Base-by-base conservation (phyloP, 2,329 filamentous ascomycete species). In the Fusarium nisikadoi region DNA sequence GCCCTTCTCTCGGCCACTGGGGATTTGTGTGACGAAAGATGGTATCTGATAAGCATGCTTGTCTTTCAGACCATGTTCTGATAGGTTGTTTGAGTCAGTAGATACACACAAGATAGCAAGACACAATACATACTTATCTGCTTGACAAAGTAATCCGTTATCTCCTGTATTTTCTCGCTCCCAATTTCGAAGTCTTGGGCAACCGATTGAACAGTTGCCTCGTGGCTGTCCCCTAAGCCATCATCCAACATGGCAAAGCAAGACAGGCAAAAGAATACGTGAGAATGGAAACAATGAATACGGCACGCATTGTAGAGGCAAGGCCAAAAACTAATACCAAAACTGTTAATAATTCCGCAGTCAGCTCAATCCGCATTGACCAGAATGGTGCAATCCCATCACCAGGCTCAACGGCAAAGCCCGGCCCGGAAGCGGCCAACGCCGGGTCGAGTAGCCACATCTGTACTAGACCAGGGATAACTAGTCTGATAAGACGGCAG, bases 41-140 rank as follows among this genome's bases (percentile, higher is more conserved):
- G 64, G 64, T 66, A 66, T 66, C 62, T 66, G 52, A 66, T 66
- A 66, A 66, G 64, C 49, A 52, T 60, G 45, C 52, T 66, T 66
- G 62, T 25, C 45, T 46, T 52, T 50, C 8, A 66, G 33, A 6
- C 64, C 64, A 66, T 50, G 29, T n/a, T 66, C 64, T 66, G 63
- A 65, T 65, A 46, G 43, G 35, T 19, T 29, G 27, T 29, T 29
- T 31, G 12, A 31, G 38, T 65, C 31, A 65, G 63, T 12, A 23
- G 25, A 42, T 31, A 65, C 16, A 27, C 17, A 14, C 13, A 4
- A 12, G 23, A 19, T 29, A 36, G 17, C 31, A 31, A 13, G 8
- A 12, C 8, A 23, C 20, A 23, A 39, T 13, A 33, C 61, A 35
- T 58, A 65, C 63, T 57, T 65, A 66, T 66, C 25, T 52, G 53